Conservation (phyloP, 2,329 filamentous ascomycete genomes). For the Phialophora verrucosa region DNA sequence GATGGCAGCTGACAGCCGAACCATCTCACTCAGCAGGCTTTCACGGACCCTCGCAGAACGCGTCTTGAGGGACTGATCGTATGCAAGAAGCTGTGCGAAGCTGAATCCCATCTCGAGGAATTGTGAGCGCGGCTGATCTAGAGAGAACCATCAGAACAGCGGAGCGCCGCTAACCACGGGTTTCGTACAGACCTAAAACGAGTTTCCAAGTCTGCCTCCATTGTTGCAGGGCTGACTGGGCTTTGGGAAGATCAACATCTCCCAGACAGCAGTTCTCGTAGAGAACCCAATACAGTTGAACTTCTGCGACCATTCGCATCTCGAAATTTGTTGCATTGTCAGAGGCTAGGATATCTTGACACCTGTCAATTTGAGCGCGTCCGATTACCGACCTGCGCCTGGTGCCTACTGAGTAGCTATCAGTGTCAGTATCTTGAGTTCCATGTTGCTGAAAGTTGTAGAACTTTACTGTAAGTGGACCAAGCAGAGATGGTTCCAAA, state of each 20-base stretch:
- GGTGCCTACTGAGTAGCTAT: conserved; percentile 52
- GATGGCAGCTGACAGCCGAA: conserved; percentile 49
- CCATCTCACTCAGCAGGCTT: conserved; percentile 50
- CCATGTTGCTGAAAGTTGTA: background rate
- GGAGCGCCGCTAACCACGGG: background rate
- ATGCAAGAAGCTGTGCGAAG: conserved; percentile 53
- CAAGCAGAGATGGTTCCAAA: conserved; percentile 55
- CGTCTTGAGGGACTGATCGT: conserved; percentile 49
- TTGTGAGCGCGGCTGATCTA: conserved; percentile 52
- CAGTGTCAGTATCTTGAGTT: background rate
- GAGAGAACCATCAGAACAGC: background rate
- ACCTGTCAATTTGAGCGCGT: conserved; percentile 47
- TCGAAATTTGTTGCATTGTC: conserved; percentile 53
- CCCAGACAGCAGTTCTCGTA: conserved; percentile 48
- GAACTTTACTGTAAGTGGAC: conserved; percentile 49
- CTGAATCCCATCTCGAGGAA: conserved; percentile 56
- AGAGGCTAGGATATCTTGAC: conserved; percentile 46
- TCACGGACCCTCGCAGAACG: conserved; percentile 44
- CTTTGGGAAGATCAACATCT: conserved; percentile 45
- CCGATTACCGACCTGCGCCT: conserved; percentile 48
- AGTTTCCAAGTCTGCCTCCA: conserved; percentile 51
- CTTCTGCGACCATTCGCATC: conserved; percentile 54
- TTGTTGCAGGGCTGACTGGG: conserved; percentile 44
- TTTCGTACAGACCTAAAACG: conserved; percentile 44
- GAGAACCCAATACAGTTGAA: conserved; percentile 54